Base-by-base conservation (phyloP, 306 rosid genomes). In the Cucumis cinereus region DNA sequence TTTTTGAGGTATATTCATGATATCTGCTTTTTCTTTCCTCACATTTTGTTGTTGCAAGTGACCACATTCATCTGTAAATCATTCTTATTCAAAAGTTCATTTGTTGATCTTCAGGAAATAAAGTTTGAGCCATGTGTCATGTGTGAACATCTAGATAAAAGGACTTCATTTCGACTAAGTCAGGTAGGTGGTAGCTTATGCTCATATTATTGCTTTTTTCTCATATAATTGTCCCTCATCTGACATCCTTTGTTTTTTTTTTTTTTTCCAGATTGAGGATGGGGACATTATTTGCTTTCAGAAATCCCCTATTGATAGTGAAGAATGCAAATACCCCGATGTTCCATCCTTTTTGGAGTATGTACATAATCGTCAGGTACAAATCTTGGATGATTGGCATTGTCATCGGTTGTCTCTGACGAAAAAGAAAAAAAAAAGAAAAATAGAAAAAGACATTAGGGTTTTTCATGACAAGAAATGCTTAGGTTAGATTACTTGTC, bases 261-360 rank as follows among this genome's bases (percentile, higher is more conserved):
- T 23, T 72, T 64, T 49, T 82, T 82, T 85, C 33, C 86, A 93
- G 98, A 85, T 93, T 77, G 97, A 93, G 84, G 96, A 91, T 61
- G 98, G 98, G 58, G 98, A 93, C 82, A 93, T 93, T 79, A 88
- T 93, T 75, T 93, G 98, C 88, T 86, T 88, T 80, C 97, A 93
- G 86, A 93, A 90, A 78, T 67, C 83, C 79, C 67, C 84, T 36
- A 77, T 67, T 76, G 85, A 78, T 55, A 77, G 77, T 58, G 86
- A 78, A 78, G 88, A 77, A 38, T 86, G 79, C 84, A 88, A 78
- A 60, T 91, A 87, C 79, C 88, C 98, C 43, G 91, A 88, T 75
- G 91, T 93, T 77, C 92, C 91, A 54, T 88, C 97, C 14, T 93
- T 83, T 83, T 85, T 93, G 85, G 94, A 93, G 60, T 93, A 91